Conservation (phyloP, 768 basidiomycete genomes). For the Leccinellum albellum region DNA sequence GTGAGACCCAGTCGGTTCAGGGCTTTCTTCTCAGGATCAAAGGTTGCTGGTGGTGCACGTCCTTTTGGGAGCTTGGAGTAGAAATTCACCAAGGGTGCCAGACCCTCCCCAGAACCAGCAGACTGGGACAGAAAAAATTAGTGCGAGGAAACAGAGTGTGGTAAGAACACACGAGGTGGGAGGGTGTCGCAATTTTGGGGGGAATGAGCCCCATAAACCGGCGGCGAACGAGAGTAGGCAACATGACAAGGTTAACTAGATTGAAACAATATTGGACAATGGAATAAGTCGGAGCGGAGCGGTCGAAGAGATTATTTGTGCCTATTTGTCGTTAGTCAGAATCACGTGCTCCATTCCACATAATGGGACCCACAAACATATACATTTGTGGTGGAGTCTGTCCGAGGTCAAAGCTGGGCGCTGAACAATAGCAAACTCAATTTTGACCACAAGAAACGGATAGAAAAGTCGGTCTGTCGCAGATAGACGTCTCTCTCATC, state of each 20-base stretch:
- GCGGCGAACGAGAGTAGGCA: slow-evolving; percentile 79
- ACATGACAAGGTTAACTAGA: slow-evolving; percentile 48
- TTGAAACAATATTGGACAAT: slow-evolving; percentile 5
- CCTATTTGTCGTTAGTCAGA: slow-evolving; percentile 19
- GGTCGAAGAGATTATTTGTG: slow-evolving; percentile 7
- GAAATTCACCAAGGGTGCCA: slow-evolving; percentile 85
- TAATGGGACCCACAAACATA: slow-evolving; percentile 10
- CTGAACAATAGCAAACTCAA: not conserved
- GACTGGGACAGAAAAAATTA: slow-evolving; percentile 47
- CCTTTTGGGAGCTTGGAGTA: slow-evolving; percentile 98
- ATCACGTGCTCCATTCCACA: slow-evolving; percentile 4
- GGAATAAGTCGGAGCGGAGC: slow-evolving; percentile 17
- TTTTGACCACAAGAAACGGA: not conserved
- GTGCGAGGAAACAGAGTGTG: not conserved
- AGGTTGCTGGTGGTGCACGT: slow-evolving; percentile 53
- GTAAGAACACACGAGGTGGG: slow-evolving; percentile 59
- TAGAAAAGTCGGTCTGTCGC: slow-evolving; percentile 13
- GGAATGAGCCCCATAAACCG: slow-evolving; percentile 84
- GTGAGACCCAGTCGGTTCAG: slow-evolving; percentile 47
- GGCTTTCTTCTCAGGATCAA: slow-evolving; percentile 83
- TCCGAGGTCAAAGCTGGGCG: not conserved
- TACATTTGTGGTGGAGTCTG: slow-evolving; percentile 2
- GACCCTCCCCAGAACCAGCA: slow-evolving; percentile 75
- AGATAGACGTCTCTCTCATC: not conserved
- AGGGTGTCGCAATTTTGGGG: slow-evolving; percentile 92